A percentile compares a stretch with the other conserved stretches of the same genome.
These are phyloP conservation scores for Lactuca sativa DNA, from an alignment of 129 eudicot species.

Conservation along the genomic window DNA sequence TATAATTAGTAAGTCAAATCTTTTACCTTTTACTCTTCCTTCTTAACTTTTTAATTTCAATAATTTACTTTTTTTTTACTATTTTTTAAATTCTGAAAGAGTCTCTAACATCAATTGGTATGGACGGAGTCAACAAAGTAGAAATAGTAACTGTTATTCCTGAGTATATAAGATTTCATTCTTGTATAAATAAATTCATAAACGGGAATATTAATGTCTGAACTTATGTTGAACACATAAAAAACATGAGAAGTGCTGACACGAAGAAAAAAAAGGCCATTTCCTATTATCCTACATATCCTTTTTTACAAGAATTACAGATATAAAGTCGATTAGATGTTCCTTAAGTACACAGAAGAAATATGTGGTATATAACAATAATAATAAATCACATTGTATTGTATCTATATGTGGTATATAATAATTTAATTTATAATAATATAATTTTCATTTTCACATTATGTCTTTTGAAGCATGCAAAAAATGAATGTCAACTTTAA, in stretches of 20 bases:
- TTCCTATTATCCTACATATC: not conserved
- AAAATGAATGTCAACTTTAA: not conserved
- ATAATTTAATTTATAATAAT: too few species aligned
- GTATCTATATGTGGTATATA: not conserved
- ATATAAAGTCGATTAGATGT: not conserved
- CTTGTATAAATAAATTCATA: not conserved
- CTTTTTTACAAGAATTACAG: not conserved
- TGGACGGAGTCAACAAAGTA: too few species aligned
- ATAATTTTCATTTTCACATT: not conserved
- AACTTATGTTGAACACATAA: not conserved
- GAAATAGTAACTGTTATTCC: not conserved
- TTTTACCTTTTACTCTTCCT: slow-evolving; percentile 15
- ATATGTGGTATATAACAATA: not conserved
- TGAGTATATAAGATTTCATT: not conserved
- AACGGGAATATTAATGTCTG: not conserved
- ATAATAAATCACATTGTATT: too few species aligned
- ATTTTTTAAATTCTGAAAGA: not conserved
- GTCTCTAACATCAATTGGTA: not conserved
- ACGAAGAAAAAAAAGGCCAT: not conserved
- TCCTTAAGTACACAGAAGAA: not conserved
- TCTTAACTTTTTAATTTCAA: not conserved
- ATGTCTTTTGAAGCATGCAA: not conserved
- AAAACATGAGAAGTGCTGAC: not conserved
- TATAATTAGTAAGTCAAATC: slow-evolving; percentile 19
- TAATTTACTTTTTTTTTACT: not conserved